These are phyloP conservation scores for Psidium guajava DNA, from an alignment of 345 rosid species.

Conservation along the genomic window DNA sequence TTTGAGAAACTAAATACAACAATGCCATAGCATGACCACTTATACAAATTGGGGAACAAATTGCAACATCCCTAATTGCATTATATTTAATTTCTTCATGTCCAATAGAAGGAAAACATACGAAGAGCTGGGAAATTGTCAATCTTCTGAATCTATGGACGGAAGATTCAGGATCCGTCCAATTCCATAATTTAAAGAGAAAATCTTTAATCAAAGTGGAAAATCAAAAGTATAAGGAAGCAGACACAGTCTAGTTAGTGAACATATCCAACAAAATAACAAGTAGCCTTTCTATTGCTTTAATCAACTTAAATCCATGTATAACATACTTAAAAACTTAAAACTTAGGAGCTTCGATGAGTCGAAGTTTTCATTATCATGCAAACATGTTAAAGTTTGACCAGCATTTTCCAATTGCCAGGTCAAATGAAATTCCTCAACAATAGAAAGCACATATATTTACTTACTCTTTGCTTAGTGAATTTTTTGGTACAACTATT, in stretches of 20 bases:
- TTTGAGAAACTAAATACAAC: neutral
- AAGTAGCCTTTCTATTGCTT: neutral
- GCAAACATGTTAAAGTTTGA: neutral
- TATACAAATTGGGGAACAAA: neutral
- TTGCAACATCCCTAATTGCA: neutral
- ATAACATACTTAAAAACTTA: neutral
- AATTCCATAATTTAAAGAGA: neutral
- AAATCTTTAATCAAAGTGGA: neutral
- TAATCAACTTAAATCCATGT: neutral
- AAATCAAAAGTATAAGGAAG: neutral
- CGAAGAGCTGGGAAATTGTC: neutral
- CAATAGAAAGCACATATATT: neutral
- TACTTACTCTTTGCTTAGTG: constrained; percentile 81
- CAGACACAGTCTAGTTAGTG: neutral
- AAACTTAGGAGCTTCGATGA: neutral
- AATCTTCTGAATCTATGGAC: neutral
- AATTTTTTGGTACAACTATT: constrained; percentile 80
- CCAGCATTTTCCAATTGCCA: neutral
- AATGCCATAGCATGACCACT: neutral
- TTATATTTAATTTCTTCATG: neutral
- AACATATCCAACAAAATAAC: neutral
- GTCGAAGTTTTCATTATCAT: neutral
- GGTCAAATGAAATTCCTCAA: neutral
- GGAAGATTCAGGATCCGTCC: neutral
- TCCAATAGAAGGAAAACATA: neutral